phyloP scores from a whole-genome alignment of 805 yeast genomes.

The Hanseniaspora guilliermondii region DNA sequence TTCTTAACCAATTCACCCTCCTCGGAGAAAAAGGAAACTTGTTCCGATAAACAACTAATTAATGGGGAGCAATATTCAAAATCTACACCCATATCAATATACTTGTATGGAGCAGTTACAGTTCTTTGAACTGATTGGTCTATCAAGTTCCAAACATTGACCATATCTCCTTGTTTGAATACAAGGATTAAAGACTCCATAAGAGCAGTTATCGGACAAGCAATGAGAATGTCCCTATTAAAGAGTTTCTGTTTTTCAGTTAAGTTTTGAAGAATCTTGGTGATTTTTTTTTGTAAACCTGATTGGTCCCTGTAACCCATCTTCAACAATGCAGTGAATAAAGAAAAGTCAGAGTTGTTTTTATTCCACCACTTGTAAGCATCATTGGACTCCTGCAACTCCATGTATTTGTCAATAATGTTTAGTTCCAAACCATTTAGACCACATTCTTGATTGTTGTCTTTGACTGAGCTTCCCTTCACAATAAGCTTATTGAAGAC shows the following conservation, averaged over 20 bases:
- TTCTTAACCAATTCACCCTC: constrained; percentile 21
- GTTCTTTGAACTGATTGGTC: constrained; percentile 69
- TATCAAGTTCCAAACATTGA: constrained; percentile 45
- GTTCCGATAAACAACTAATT: constrained; percentile 50
- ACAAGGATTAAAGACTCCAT: constrained; percentile 35
- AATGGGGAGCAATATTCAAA: constrained; percentile 42
- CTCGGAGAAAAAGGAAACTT: constrained; percentile 43
- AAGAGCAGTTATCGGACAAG: constrained; percentile 45
- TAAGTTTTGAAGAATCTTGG: constrained; percentile 38
- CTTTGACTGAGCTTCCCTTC: background rate
- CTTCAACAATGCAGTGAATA: constrained; percentile 55
- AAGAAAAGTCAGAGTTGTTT: constrained; percentile 36
- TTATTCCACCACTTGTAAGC: constrained; percentile 72
- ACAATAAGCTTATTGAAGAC: constrained; percentile 29
- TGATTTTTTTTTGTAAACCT: constrained; percentile 33
- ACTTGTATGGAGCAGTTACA: constrained; percentile 69
- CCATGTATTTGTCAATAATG: constrained; percentile 47
- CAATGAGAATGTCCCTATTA: constrained; percentile 32
- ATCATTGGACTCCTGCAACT: constrained; percentile 42
- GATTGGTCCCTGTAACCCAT: constrained; percentile 28
- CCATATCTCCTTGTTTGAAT: constrained; percentile 14
- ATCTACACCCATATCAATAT: constrained; percentile 45
- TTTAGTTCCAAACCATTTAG: constrained; percentile 45
- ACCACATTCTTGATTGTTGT: constrained; percentile 16
- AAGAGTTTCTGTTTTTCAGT: constrained; percentile 44